Base-by-base conservation (phyloP, 2,329 filamentous ascomycete species). In the Intubia oerlemansii region DNA sequence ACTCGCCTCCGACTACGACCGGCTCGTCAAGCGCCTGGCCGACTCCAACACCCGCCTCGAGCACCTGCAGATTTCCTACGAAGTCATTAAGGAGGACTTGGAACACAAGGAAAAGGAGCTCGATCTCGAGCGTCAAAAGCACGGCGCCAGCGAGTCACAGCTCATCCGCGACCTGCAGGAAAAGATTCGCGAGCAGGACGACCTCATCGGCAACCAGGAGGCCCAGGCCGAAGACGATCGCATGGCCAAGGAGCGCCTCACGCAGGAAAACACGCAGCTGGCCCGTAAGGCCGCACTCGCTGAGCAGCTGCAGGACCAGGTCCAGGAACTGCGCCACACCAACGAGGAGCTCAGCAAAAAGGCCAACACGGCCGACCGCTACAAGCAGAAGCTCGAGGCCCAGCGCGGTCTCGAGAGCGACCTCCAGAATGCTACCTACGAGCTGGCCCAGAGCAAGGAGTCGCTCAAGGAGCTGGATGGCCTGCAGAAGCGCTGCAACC, bases 141-240 rank as follows among this genome's bases (percentile, higher is more conserved):
- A 65, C 52, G 51, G 66, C 43, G 49, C 54, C 46, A 54, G 53
- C 46, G 63, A 52, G 43, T 59, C 52, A 14, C 54, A 59, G 31
- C 51, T 59, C 28, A 58, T 67, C 36, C 53, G 54, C 48, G 48
- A 57, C 34, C 51, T 75, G 39, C 56, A 71, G 38, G 50, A 53
- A 24, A 61, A 62, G 38, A 52, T 73, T 15, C 62, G 63, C 23
- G 67, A 80, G 39, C 69, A 76, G 41, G 71, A 79, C 44, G 61
- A 73, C 33, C 55, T 80, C 28, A 82, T 84, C 42, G 67, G 69
- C 22, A 62, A 57, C 15, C 65, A 80, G 39, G 77, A 84, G 44
- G 59, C 62, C 13, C 64, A 77, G 39, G 50, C 73, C 9, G 64
- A 75, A 32, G 54, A 60, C 18, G 48, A 59, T 35, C 50, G 51